Base-by-base conservation (phyloP, 2,329 filamentous ascomycete species). In the Fusarium compactum region DNA sequence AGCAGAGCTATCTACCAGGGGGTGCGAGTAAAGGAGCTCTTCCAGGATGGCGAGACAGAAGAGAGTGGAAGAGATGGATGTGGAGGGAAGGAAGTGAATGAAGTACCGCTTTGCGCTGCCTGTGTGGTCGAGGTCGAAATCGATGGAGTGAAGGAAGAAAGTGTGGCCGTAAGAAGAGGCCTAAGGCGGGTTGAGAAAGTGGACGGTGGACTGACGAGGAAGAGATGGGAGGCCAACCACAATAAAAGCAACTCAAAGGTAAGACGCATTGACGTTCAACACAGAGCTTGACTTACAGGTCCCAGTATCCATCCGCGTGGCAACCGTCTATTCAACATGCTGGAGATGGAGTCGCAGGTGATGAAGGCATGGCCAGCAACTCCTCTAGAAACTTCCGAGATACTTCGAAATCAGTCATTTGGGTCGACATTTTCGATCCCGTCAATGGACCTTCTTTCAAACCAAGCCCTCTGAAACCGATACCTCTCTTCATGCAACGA, bases 381-480 rank as follows among this genome's bases (percentile, higher is more conserved):
- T 25, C 45, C 15, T 20, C 40, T 11, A 32, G 25, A 3, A 67
- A 75, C 16, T 77, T 73, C 48, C 29, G 70, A 14, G 71, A 76
- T 6, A 71, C 75, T 5, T 67, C 75, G 1, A 72, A 78, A 45
- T 79, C 79, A 5, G 77, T 79, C 2, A 82, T 87, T 8, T 88
- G 86, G 75, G 81, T 88, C 9, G 83, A 84, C 34, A 81, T 86
- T 7, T 77, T 78, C 29, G 82, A 89, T 64, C 86, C 87, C 0
- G 64, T 87, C 14, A 80, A 83, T 16, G 76, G 80, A 12, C 77
- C 79, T 6, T 79, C 83, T 4, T 88, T 88, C 71, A 80, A 78
- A 65, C 84, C 85, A 3, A 82, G 81, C 55, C 82, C 79, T 6
- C 80, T 84, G 14, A 89, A 88, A 65, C 84, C 86, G 2, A 81